Conservation (phyloP, 352 stramenopile species). For the Blastocystis sp. region DNA sequence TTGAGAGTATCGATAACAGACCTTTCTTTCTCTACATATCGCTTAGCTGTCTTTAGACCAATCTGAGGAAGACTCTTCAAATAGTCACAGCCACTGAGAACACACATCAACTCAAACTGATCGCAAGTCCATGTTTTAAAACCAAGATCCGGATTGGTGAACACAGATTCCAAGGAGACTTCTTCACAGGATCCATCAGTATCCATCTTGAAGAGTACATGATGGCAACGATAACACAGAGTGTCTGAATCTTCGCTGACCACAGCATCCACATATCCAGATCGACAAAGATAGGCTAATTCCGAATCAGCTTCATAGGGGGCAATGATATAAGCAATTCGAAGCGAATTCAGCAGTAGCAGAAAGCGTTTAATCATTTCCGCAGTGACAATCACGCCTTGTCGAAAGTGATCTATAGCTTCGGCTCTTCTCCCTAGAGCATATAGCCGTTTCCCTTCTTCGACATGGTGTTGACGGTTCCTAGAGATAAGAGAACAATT, state of each 20-base stretch:
- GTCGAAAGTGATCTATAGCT: slow-evolving; percentile 66
- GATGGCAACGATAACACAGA: slow-evolving; percentile 82
- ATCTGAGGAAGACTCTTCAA: slow-evolving; percentile 73
- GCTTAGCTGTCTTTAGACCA: slow-evolving; percentile 70
- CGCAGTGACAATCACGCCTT: slow-evolving; percentile 67
- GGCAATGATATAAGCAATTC: slow-evolving; percentile 71
- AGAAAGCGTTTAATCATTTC: slow-evolving; percentile 64
- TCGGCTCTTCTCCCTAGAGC: slow-evolving; percentile 63
- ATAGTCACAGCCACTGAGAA: slow-evolving; percentile 80
- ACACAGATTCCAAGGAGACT: not conserved
- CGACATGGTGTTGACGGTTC: not conserved
- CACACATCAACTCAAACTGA: slow-evolving; percentile 69
- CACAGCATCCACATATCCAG: slow-evolving; percentile 79
- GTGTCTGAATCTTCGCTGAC: slow-evolving; percentile 91
- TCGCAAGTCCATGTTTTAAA: not conserved
- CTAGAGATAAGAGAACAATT: not conserved
- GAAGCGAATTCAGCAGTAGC: not conserved
- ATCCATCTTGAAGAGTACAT: slow-evolving; percentile 9
- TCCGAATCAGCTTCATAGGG: slow-evolving; percentile 95
- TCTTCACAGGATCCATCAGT: not conserved
- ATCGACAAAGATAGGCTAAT: slow-evolving; percentile 81
- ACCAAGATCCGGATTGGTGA: not conserved
- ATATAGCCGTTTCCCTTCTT: slow-evolving; percentile 64
- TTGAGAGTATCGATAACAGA: not conserved
- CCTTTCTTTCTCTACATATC: not conserved